These are phyloP conservation scores for Lodderomyces pseudojiufengensis DNA, from an alignment of 1,139 yeast species.

Conservation along the genomic window DNA sequence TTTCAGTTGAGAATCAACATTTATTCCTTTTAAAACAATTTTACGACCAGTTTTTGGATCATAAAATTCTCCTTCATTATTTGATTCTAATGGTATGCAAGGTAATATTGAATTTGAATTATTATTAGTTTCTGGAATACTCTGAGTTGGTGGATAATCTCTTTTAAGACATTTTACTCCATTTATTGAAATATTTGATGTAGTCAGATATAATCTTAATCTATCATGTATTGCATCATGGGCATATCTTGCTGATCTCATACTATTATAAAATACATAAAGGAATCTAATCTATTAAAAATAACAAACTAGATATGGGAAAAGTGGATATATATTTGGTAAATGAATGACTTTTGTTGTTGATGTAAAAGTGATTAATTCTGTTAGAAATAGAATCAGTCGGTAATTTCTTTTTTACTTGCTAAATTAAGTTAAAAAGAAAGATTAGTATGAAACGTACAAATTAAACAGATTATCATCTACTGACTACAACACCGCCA, in stretches of 20 bases:
- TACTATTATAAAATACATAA: slow-evolving; percentile 1
- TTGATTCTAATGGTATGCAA: slow-evolving; percentile 33
- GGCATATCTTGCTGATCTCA: slow-evolving; percentile 18
- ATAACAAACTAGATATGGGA: no score
- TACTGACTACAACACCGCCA: no score
- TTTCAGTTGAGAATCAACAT: slow-evolving; percentile 75
- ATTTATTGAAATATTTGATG: slow-evolving; percentile 19
- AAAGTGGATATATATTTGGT: no score
- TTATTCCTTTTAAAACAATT: slow-evolving; percentile 73
- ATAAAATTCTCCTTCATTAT: slow-evolving; percentile 52
- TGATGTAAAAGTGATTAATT: no score
- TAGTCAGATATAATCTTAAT: slow-evolving; percentile 27
- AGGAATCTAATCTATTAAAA: no score
- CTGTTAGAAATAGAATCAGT: no score
- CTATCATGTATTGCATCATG: slow-evolving; percentile 31
- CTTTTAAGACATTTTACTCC: slow-evolving; percentile 30
- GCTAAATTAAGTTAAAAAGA: no score
- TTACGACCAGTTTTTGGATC: slow-evolving; percentile 55
- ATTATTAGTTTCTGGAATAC: slow-evolving; percentile 18
- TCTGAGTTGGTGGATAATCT: slow-evolving; percentile 18
- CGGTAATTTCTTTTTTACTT: no score
- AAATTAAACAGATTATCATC: no score
- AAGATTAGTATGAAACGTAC: no score
- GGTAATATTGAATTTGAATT: slow-evolving; percentile 18
- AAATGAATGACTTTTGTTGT: no score